Evolutionary conservation across 169 alveolate species (phyloP), one percentile per base, ranked within the genome.

Genomic region (Eimeria mitis): DNA sequence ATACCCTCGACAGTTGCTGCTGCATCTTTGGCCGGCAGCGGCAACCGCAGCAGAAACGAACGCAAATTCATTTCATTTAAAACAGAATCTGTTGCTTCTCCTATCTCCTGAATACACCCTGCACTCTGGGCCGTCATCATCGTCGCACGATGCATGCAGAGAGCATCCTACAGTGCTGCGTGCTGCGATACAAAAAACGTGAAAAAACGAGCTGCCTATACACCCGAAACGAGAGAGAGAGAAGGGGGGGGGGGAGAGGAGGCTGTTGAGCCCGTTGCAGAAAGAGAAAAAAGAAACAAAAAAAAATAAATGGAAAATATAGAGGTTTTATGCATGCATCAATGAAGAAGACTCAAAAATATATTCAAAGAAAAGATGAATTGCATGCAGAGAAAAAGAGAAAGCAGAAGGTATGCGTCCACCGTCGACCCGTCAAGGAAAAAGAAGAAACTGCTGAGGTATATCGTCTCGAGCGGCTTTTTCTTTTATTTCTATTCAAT

Each of bases 1-100:
- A 91, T 79, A 8, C 95, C 95, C 85, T 63, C 87, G 6, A 85
- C 37, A 2, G 95, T 91, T 14, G 76, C 13, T 37, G 40, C 91
- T n/a, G 95, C 85, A 44, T 91, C 91, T 25, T 54, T 54, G 2
- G 90, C 56, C 4, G 90, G 90, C n/a, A 83, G 56, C 23, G 90
- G 90, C 56, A 83, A 47, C 3, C 94, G 94, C 68, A 87, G 52
- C 83, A 87, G 65, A 42, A 87, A 87, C 42, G 83, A 44, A 19
- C 68, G 94, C 40, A 87, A 68, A 68, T 83, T 49, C 56, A 83
- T 28, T 34, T 47, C 42, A 2, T 37, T 7, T 34, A 83, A 37
- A 3, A 83, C 34, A 6, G 75, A 49, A 11, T 83, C 90, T 34
- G 90, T 83, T 14, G 75, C 54, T 31, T 83, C 90, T 25, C 90